phyloP scores from a whole-genome alignment of 352 stramenopile species.

The Phytophthora megakarya region DNA sequence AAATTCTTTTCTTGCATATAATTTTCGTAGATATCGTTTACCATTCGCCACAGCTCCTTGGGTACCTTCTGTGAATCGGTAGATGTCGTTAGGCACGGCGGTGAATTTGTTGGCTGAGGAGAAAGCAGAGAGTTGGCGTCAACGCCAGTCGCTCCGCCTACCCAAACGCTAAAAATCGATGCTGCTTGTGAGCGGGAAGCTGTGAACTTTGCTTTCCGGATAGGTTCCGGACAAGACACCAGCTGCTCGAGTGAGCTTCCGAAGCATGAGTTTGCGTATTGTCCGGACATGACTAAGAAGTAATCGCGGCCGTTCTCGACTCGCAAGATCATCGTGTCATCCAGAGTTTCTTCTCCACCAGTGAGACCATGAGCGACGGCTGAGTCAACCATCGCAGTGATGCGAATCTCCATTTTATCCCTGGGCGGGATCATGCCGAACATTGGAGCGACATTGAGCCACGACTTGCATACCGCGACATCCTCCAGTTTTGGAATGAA shows the following conservation, averaged over 20 bases:
- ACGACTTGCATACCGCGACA: constrained; percentile 89
- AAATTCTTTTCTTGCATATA: constrained; percentile 81
- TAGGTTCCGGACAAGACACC: constrained; percentile 88
- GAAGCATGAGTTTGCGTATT: constrained; percentile 95
- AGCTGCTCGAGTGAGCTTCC: constrained; percentile 95
- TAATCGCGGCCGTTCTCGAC: constrained; percentile 97
- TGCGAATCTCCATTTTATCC: constrained; percentile 86
- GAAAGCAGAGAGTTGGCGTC: constrained; percentile 31
- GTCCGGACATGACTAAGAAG: constrained; percentile 93
- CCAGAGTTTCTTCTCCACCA: constrained; percentile 89
- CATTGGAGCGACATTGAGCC: constrained; percentile 91
- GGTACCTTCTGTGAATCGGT: constrained; percentile 84
- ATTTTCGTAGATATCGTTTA: constrained; percentile 94
- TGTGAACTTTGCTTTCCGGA: constrained; percentile 65
- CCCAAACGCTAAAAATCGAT: constrained; percentile 54
- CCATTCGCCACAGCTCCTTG: constrained; percentile 98
- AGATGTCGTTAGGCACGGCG: constrained; percentile 30
- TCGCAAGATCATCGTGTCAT: constrained; percentile 97
- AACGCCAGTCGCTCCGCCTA: constrained; percentile 37
- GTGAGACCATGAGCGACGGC: constrained; percentile 90
- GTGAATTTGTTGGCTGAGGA: constrained; percentile 40
- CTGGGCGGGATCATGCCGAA: constrained; percentile 88
- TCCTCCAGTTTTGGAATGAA: constrained; percentile 93
- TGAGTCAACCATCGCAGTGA: constrained; percentile 92
- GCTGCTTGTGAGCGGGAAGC: constrained; percentile 30